Evolutionary conservation across 331 rosid genomes (phyloP).

Genomic region (Acacia pycnantha): DNA sequence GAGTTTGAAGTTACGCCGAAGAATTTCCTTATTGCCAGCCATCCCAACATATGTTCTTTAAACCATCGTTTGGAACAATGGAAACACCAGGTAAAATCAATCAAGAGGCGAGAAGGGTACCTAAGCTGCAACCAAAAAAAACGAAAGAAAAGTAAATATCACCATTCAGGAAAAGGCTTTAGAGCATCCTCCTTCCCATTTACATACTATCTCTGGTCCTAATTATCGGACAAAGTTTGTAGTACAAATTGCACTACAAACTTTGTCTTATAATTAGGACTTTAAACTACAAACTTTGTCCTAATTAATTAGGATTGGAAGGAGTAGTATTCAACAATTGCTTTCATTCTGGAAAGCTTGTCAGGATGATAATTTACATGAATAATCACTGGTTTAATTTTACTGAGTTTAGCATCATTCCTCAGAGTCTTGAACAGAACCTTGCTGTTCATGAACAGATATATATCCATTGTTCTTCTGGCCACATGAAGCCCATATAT

Average conservation of each 20-base stretch:
- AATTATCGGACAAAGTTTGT: too few relatives aligned
- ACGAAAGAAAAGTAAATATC: background rate
- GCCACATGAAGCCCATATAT: constrained; percentile 87
- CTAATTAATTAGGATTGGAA: too few relatives aligned
- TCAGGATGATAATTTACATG: constrained; percentile 91
- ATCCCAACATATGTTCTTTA: background rate
- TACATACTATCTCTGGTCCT: too few relatives aligned
- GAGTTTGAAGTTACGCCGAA: background rate
- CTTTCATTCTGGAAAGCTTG: constrained; percentile 76
- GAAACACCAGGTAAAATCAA: background rate
- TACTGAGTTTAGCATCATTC: constrained; percentile 68
- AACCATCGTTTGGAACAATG: constrained; percentile 21
- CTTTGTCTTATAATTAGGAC: too few relatives aligned
- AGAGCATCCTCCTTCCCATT: constrained; percentile 72
- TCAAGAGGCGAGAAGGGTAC: background rate
- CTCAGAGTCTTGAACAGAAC: constrained; percentile 75
- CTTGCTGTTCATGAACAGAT: constrained; percentile 67
- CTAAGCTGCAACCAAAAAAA: background rate
- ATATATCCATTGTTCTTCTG: constrained; percentile 20
- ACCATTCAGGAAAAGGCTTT: constrained; percentile 61
- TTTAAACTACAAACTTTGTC: too few relatives aligned
- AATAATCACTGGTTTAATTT: constrained; percentile 74
- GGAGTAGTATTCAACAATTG: constrained; percentile 73
- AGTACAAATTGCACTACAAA: too few relatives aligned
- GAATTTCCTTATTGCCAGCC: background rate